Evolutionary conservation across 1,284 basidiomycete genomes (phyloP).

Genomic region (Leccinum pachyderme): DNA sequence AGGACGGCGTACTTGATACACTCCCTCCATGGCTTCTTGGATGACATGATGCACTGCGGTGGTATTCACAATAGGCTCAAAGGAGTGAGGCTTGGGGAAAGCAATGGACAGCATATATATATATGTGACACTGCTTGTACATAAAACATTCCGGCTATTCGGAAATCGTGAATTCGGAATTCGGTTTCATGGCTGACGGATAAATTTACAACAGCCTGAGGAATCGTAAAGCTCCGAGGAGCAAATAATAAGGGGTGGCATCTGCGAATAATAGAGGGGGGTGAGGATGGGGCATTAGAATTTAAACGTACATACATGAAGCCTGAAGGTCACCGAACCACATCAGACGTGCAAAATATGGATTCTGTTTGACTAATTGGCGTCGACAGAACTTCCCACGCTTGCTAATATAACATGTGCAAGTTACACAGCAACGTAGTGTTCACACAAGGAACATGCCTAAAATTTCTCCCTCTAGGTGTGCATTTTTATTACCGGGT

Average conservation of each 20-base stretch:
- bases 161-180: conserved; percentile 19
- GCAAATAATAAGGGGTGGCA: background rate
- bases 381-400: background rate
- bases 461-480: background rate
- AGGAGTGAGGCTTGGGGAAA: background rate
- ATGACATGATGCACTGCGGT: conserved; percentile 15
- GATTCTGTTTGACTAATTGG: too few species aligned
- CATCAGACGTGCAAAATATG: too few species aligned
- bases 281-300: background rate
- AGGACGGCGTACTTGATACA: conserved; percentile 20
- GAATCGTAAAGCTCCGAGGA: background rate
- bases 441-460: background rate
- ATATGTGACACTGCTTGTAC: background rate
- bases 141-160: background rate
- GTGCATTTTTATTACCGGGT: background rate
- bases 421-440: background rate
- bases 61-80: background rate
- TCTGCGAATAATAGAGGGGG: background rate
- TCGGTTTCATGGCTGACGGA: conserved; percentile 2
- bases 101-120: background rate
- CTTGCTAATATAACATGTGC: background rate
- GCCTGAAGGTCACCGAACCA: background rate
- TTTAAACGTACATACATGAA: background rate
- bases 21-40: conserved; percentile 28
- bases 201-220: background rate